These are phyloP conservation scores for Zygosaccharomyces rouxii DNA, from an alignment of 805 yeast species.

Conservation along the genomic window DNA sequence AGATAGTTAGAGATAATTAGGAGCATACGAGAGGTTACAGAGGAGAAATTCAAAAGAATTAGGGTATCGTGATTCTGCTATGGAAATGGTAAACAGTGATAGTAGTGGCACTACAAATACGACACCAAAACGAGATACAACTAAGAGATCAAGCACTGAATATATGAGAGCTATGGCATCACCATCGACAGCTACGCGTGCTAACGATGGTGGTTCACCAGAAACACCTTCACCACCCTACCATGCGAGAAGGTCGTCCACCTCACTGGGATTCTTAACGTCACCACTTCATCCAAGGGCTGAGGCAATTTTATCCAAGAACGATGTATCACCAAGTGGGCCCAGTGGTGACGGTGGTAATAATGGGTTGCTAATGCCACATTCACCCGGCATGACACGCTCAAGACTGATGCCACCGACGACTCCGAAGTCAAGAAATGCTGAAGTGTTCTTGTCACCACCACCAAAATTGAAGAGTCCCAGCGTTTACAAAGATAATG, in stretches of 20 bases:
- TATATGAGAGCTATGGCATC: slow-evolving; percentile 16
- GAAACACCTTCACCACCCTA: slow-evolving; percentile 29
- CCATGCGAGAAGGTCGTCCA: slow-evolving; percentile 23
- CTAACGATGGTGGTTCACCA: slow-evolving; percentile 16
- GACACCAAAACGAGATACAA: slow-evolving; percentile 16
- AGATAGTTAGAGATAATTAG: background rate
- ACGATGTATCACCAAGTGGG: slow-evolving; percentile 1
- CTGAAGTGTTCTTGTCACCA: slow-evolving; percentile 33
- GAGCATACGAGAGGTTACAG: background rate
- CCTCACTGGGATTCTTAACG: slow-evolving; percentile 25
- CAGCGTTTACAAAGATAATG: slow-evolving; percentile 21
- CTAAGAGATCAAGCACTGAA: slow-evolving; percentile 18
- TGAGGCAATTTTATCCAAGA: slow-evolving; percentile 9
- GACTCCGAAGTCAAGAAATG: slow-evolving; percentile 32
- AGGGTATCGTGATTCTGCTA: background rate
- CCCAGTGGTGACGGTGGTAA: slow-evolving; percentile 6
- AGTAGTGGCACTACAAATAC: slow-evolving; percentile 6
- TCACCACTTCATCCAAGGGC: slow-evolving; percentile 26
- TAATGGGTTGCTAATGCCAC: slow-evolving; percentile 14
- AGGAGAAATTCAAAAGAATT: background rate
- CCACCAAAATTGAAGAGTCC: slow-evolving; percentile 33
- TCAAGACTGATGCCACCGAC: slow-evolving; percentile 31
- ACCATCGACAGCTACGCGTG: slow-evolving; percentile 9
- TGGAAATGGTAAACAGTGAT: slow-evolving; percentile 13
- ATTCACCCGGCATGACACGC: slow-evolving; percentile 16